phyloP scores from a whole-genome alignment of 768 basidiomycete species.

The Podaxis sp. region DNA sequence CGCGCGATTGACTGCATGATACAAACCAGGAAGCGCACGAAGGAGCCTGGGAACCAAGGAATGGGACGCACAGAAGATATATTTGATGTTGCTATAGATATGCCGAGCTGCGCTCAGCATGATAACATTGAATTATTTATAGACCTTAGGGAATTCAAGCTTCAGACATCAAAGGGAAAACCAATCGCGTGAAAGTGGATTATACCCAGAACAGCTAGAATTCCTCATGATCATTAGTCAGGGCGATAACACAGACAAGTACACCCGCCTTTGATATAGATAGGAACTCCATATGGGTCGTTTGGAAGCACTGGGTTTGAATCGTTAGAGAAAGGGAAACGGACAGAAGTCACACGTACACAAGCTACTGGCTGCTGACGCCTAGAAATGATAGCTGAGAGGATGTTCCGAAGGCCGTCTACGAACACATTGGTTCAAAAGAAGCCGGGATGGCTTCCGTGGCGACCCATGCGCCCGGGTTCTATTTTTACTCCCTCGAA shows the following conservation, averaged over 20 bases:
- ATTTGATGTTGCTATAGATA: slow-evolving; percentile 7
- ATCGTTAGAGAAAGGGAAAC: too few species aligned
- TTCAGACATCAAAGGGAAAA: neutral
- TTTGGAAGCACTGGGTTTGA: too few species aligned
- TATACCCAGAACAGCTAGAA: neutral
- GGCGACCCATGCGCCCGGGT: too few species aligned
- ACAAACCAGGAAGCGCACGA: neutral
- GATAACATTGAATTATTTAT: neutral
- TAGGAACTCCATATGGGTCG: too few species aligned
- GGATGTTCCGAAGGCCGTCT: too few species aligned
- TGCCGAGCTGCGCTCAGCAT: neutral
- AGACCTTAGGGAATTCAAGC: slow-evolving; percentile 10
- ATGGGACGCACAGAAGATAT: neutral
- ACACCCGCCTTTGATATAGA: too few species aligned
- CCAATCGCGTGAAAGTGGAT: neutral
- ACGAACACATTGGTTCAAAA: too few species aligned
- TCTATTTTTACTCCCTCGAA: too few species aligned
- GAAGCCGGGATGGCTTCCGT: too few species aligned
- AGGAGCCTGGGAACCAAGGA: neutral
- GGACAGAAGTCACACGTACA: too few species aligned
- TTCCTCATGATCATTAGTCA: neutral
- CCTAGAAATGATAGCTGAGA: too few species aligned
- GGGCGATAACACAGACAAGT: neutral
- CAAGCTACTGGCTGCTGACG: too few species aligned
- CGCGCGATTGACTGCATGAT: neutral